Base-by-base conservation (phyloP, 2,329 filamentous ascomycete species). In the Colletotrichum echinochloae region DNA sequence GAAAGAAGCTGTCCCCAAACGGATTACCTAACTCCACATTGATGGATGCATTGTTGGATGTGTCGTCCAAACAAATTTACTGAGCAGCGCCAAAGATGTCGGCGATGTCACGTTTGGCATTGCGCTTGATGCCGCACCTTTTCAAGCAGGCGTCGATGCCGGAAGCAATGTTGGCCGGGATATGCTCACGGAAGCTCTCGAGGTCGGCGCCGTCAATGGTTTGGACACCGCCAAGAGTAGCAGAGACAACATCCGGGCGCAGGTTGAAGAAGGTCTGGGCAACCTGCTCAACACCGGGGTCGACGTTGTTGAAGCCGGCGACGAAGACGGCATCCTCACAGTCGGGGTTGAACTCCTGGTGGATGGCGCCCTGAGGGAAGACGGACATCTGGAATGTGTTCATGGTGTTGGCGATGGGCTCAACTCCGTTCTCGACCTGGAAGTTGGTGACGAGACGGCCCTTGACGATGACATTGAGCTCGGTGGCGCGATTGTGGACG, bases 301-400 rank as follows among this genome's bases (percentile, higher is more conserved):
- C 85, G 61, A 82, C 79, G 20, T 76, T 77, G 65, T 81, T 81
- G 75, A 87, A 87, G 5, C 79, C 81, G 7, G 85, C 85, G 7
- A 87, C 82, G 73, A 87, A 87, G 8, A 83, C 80, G 26, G 85
- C 79, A 23, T 82, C 78, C 49, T 81, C 79, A 74, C 86, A 87
- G 67, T 84, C 81, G 2, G 85, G 84, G 76, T 88, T 88, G 76
- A 84, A 86, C 72, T 87, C 83, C 2, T 83, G 82, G 73, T 88
- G 86, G 12, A 86, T 78, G 3, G 82, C 80, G 6, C 86, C 86
- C 73, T 84, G 80, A 2, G 84, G 85, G 75, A 87, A 86, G 12
- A 85, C 81, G 16, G 82, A 79, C 81, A 85, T 85, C 71, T 85
- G 81, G 70, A 79, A 82, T 5, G 76, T 77, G 3, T 76, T 74